Evolutionary conservation across 345 rosid genomes (phyloP), one percentile per base, ranked within the genome.

Genomic region (Gynandropsis gynandra): DNA sequence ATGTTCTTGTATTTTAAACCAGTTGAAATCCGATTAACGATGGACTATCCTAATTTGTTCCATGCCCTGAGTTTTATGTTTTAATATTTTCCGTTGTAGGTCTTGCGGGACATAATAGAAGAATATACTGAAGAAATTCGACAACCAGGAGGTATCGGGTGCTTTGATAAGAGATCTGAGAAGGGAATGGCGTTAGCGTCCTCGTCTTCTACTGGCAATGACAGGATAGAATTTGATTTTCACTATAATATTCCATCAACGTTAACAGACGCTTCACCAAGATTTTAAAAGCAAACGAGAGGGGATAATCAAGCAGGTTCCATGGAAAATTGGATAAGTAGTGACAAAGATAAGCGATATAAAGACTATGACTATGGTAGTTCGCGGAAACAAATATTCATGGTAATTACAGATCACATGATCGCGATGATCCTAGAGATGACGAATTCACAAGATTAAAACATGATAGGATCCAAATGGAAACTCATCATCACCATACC

Each of bases 91-190:
- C 34, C 16, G 18, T 56, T 19, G 1, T 48, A 89, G 98, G 98
- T 92, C 36, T 69, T 72, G 68, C 72, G 85, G 65, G 90, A 87
- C 69, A 77, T 92, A 52, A 92, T 92, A 54, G 85, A 69, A 75
- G 87, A 45, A 87, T 70, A 72, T 68, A 71, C 75, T n/a, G n/a
- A n/a, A n/a, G n/a, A n/a, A n/a, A n/a, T n/a, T n/a, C n/a, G n/a
- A n/a, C n/a, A n/a, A n/a, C n/a, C n/a, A n/a, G n/a, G n/a, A n/a
- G n/a, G n/a, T n/a, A n/a, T n/a, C n/a, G n/a, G n/a, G n/a, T n/a
- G 77, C 66, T 79, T 85, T 71, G 93, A 73, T 50, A 80, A 75
- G 55, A 74, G 64, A 52, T 52, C 69, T 42, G 75, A 58, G 52
- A 63, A 62, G 53, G 76, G 68, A 51, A 68, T 50, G 59, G 55